Evolutionary conservation across 306 rosid species (phyloP).

Genomic region (Gastrolobium villosum): DNA sequence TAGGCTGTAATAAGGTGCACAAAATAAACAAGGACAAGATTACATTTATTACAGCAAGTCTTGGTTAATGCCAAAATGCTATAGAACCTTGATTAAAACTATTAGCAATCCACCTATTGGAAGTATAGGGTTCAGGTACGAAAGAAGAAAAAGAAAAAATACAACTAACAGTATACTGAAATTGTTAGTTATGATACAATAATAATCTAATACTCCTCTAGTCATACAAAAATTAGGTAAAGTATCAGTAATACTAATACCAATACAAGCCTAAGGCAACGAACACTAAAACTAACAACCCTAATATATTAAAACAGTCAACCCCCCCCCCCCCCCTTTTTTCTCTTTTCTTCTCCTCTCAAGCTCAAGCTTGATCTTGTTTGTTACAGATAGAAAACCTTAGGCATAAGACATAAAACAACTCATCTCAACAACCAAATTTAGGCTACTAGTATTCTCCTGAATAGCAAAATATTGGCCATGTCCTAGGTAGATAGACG

Average conservation of each 20-base stretch:
- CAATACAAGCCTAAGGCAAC: conserved; percentile 19
- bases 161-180: neutral
- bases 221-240: conserved; percentile 1
- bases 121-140: neutral
- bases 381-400: conserved; percentile 36
- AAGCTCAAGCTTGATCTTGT: neutral
- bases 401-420: neutral
- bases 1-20: conserved; percentile 3
- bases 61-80: conserved; percentile 21
- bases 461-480: conserved; percentile 18
- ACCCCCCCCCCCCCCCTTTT: too few relatives aligned
- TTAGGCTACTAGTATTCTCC: conserved; percentile 11
- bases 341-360: too few relatives aligned
- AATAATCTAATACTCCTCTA: conserved; percentile 8
- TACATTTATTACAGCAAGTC: conserved; percentile 11
- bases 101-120: conserved; percentile 10
- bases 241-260: neutral
- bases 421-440: conserved; percentile 21
- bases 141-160: neutral
- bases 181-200: neutral
- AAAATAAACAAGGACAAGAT: conserved; percentile 29
- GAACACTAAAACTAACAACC: neutral
- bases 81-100: conserved; percentile 9
- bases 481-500: neutral
- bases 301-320: neutral